A percentile compares a stretch with the other conserved stretches of the same genome.
These are phyloP conservation scores for Beauveria caledonica DNA, from an alignment of 2,329 filamentous ascomycete species.

Conservation along the genomic window DNA sequence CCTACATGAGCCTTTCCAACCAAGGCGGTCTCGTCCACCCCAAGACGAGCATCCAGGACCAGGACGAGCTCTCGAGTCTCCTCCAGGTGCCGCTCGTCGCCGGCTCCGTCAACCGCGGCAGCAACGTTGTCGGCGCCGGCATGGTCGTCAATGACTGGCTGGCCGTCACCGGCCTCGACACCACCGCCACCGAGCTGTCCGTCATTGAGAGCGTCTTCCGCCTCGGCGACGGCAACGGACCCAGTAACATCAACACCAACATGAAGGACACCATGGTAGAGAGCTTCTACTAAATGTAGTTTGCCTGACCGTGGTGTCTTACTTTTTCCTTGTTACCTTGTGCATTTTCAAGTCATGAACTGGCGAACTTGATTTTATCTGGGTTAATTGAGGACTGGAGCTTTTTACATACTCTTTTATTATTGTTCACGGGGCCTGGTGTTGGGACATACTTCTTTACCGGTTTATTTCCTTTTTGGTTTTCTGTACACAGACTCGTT, in stretches of 20 bases:
- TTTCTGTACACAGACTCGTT: constrained; percentile 3
- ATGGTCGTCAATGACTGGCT: constrained; percentile 72
- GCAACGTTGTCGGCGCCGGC: constrained; percentile 80
- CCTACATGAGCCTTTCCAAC: constrained; percentile 94
- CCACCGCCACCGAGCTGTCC: constrained; percentile 93
- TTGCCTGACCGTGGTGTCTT: neutral
- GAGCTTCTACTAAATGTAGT: constrained; percentile 76
- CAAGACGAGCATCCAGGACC: constrained; percentile 93
- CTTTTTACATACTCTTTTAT: neutral
- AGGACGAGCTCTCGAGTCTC: constrained; percentile 90
- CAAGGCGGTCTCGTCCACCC: constrained; percentile 95
- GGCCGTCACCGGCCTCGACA: constrained; percentile 86
- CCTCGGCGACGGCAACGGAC: constrained; percentile 76
- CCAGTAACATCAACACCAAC: constrained; percentile 68
- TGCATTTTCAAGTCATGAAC: constrained; percentile 12
- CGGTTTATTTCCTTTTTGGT: constrained; percentile 6
- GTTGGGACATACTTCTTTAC: constrained; percentile 10
- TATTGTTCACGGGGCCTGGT: constrained; percentile 9
- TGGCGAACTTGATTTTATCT: constrained; percentile 4
- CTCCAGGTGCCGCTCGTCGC: constrained; percentile 94
- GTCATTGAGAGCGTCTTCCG: constrained; percentile 96
- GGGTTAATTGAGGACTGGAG: constrained; percentile 7
- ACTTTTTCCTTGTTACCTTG: constrained; percentile 12
- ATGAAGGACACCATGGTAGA: constrained; percentile 99
- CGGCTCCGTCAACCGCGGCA: constrained; percentile 86